Conservation (phyloP, 768 basidiomycete species). For the Pisolithus microcarpus region DNA sequence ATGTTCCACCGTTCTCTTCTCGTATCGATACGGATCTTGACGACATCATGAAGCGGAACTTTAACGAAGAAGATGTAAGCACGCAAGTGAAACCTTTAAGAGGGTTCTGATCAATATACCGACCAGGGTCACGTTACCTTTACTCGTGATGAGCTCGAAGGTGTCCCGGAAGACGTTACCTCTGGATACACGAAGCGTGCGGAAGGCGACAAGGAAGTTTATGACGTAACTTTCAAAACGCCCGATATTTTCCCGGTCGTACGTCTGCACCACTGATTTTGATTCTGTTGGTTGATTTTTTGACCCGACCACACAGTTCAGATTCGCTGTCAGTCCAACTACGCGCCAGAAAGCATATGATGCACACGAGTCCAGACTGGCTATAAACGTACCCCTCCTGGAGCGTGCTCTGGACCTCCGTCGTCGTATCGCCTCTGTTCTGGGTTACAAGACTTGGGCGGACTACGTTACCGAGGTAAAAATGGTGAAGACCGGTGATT, state of each 20-base stretch:
- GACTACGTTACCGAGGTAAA: slow-evolving; percentile 80
- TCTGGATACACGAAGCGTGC: slow-evolving; percentile 67
- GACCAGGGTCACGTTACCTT: slow-evolving; percentile 54
- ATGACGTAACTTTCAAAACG: slow-evolving; percentile 74
- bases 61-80: slow-evolving; percentile 77
- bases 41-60: slow-evolving; percentile 56
- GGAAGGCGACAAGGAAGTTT: slow-evolving; percentile 50
- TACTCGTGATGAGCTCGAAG: slow-evolving; percentile 66
- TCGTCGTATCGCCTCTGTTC: slow-evolving; percentile 55
- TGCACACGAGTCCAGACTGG: slow-evolving; percentile 61
- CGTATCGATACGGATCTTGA: neutral
- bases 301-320: slow-evolving; percentile 45
- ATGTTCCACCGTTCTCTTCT: slow-evolving; percentile 19
- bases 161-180: slow-evolving; percentile 73
- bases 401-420: slow-evolving; percentile 63
- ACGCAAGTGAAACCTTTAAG: neutral
- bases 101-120: neutral
- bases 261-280: slow-evolving; percentile 15
- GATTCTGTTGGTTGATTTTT: neutral
- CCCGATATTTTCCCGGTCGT: slow-evolving; percentile 78
- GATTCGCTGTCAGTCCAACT: slow-evolving; percentile 64
- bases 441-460: slow-evolving; percentile 77
- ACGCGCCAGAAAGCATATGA: slow-evolving; percentile 63
- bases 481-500: slow-evolving; percentile 71
- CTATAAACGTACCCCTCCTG: slow-evolving; percentile 64